Conservation (phyloP, 108 stramenopile genomes). For the Seminavis robusta region DNA sequence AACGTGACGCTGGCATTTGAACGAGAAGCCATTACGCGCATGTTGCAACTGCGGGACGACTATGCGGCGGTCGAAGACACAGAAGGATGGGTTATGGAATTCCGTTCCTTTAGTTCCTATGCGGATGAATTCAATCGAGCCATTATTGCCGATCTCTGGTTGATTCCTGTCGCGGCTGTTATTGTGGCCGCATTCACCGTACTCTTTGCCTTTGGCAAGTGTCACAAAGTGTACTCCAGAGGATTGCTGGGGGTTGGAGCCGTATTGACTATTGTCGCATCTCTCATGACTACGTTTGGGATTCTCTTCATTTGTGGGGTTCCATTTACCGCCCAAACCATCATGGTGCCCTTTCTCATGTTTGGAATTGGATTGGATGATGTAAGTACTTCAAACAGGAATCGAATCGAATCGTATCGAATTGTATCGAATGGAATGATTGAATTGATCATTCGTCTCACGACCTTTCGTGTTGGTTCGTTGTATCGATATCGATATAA, state of each 20-base stretch:
- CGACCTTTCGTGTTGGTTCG: no score
- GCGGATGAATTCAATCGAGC: slow-evolving; percentile 1
- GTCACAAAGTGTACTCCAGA: slow-evolving; percentile 1
- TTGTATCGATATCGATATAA: no score
- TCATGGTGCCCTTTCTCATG: neutral
- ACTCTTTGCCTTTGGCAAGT: neutral
- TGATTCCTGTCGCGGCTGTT: neutral
- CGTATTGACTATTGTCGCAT: neutral
- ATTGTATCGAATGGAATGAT: no score
- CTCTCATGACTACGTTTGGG: neutral
- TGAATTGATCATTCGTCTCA: no score
- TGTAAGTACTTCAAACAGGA: no score
- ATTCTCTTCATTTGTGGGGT: neutral
- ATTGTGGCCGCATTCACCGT: neutral
- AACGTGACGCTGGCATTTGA: neutral
- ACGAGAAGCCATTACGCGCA: neutral
- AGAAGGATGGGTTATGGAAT: neutral
- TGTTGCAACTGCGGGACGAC: neutral
- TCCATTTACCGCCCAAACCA: neutral
- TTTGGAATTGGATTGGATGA: slow-evolving; percentile 7
- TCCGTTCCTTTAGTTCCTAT: neutral
- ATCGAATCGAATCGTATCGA: no score
- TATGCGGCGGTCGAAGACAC: neutral
- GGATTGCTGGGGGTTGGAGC: slow-evolving; percentile 1
- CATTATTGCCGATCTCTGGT: neutral